These are phyloP conservation scores for Tuber microsphaerosporum DNA, from an alignment of 495 filamentous ascomycete genomes.

Conservation along the genomic window DNA sequence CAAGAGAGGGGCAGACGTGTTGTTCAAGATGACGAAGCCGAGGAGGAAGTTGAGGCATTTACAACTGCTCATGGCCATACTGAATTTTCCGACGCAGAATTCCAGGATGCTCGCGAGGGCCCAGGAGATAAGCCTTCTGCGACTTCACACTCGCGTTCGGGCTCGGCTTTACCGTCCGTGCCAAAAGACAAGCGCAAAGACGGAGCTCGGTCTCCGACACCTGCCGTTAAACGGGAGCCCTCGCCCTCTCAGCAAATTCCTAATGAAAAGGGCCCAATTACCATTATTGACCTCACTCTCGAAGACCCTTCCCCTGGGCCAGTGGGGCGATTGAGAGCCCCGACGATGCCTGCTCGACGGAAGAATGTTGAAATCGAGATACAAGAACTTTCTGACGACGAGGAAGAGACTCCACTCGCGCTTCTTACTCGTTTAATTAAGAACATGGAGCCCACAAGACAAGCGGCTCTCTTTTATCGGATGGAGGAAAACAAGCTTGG, in stretches of 20 bases:
- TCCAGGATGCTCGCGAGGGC: background rate
- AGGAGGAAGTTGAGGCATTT: constrained; percentile 1
- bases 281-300: constrained; percentile 30
- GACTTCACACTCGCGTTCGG: background rate
- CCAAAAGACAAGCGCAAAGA: constrained; percentile 17
- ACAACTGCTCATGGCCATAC: background rate
- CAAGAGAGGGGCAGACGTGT: constrained; percentile 1
- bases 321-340: background rate
- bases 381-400: constrained; percentile 20
- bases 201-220: constrained; percentile 10
- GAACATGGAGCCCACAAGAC: background rate
- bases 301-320: constrained; percentile 11
- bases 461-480: constrained; percentile 15
- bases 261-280: constrained; percentile 13
- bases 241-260: background rate
- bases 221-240: constrained; percentile 17
- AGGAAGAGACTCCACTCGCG: background rate
- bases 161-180: background rate
- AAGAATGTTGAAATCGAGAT: constrained; percentile 6
- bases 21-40: constrained; percentile 1
- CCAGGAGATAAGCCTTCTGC: background rate
- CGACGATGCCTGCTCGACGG: background rate
- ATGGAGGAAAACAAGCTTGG: constrained; percentile 11
- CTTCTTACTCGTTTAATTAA: constrained; percentile 8
- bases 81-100: background rate